Percentiles rank a stretch among this genome's conserved stretches.
Conservation (phyloP, 805 yeast species). For the Candida rishiriensis region DNA sequence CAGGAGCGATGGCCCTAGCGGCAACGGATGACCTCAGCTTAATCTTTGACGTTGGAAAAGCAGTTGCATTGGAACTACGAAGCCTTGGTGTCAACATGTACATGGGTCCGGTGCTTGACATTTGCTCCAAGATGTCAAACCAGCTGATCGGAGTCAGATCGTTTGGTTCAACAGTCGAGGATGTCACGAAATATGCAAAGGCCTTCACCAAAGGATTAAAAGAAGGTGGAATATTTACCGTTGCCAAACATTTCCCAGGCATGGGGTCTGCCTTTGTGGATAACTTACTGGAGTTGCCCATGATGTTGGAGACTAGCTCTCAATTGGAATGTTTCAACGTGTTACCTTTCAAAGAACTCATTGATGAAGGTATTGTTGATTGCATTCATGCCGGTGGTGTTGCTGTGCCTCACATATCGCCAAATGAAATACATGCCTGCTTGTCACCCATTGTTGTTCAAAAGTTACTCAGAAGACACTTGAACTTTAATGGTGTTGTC, state of each 20-base stretch:
- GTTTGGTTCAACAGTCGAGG: slow-evolving; percentile 57
- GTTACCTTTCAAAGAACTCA: slow-evolving; percentile 46
- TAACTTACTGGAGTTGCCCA: slow-evolving; percentile 51
- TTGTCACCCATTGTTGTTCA: slow-evolving; percentile 49
- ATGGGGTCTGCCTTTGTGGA: slow-evolving; percentile 59
- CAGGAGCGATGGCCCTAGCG: slow-evolving; percentile 62
- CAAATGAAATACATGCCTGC: slow-evolving; percentile 61
- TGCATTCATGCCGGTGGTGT: slow-evolving; percentile 60
- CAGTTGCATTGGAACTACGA: slow-evolving; percentile 48
- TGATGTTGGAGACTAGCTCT: slow-evolving; percentile 51
- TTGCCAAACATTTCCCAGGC: slow-evolving; percentile 67
- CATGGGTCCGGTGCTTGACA: slow-evolving; percentile 61
- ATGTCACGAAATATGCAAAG: slow-evolving; percentile 48
- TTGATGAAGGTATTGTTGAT: slow-evolving; percentile 43
- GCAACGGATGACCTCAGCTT: slow-evolving; percentile 48
- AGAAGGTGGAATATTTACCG: slow-evolving; percentile 49
- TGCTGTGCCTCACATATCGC: slow-evolving; percentile 56
- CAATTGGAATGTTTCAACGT: slow-evolving; percentile 47
- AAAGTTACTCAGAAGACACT: slow-evolving; percentile 45
- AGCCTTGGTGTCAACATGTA: slow-evolving; percentile 53
- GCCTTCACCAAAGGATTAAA: slow-evolving; percentile 50
- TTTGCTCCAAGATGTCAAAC: slow-evolving; percentile 50
- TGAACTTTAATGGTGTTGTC: slow-evolving; percentile 53
- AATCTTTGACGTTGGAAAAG: slow-evolving; percentile 48
- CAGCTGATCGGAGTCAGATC: slow-evolving; percentile 57